Evolutionary conservation across 495 filamentous ascomycete genomes (phyloP).

Genomic region (Sporormia fimetaria): DNA sequence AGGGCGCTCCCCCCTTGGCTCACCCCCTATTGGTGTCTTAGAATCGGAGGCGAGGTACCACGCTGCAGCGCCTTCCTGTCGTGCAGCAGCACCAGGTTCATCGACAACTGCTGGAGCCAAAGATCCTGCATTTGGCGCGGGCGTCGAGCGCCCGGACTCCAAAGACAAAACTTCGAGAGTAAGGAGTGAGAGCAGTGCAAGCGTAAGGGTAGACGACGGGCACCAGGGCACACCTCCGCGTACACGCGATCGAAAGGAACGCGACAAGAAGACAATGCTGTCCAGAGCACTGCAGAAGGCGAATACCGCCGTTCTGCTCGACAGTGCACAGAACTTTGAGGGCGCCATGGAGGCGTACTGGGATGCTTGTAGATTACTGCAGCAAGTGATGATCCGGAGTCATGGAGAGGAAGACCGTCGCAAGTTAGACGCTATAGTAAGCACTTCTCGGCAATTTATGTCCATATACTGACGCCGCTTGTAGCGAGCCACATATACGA

Average conservation of each 20-base stretch:
- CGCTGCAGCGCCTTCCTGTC: conserved; percentile 6
- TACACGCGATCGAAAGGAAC: conserved; percentile 29
- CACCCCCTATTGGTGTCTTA: conserved; percentile 19
- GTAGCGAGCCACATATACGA: conserved; percentile 79
- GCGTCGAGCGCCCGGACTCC: conserved; percentile 12
- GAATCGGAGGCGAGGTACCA: conserved; percentile 23
- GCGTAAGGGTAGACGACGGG: conserved; percentile 23
- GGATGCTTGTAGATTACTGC: conserved; percentile 75
- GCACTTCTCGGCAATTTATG: conserved; percentile 31
- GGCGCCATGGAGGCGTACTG: conserved; percentile 84
- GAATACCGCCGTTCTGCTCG: conserved; percentile 85
- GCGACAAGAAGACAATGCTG: conserved; percentile 72
- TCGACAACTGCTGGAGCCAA: conserved; percentile 10
- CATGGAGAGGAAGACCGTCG: conserved; percentile 68
- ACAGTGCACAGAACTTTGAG: conserved; percentile 89
- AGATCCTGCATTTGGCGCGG: conserved; percentile 5
- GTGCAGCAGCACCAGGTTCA: conserved; percentile 6
- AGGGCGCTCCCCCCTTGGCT: conserved; percentile 18
- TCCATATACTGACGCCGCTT: conserved; percentile 15
- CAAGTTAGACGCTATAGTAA: conserved; percentile 83
- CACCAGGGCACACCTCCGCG: conserved; percentile 19
- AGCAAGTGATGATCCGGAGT: conserved; percentile 76
- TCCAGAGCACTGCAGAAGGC: conserved; percentile 89
- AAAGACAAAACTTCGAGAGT: conserved; percentile 10
- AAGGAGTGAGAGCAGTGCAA: conserved; percentile 23